A percentile compares a stretch with the other conserved stretches of the same genome.
These are phyloP conservation scores for Ceratobasidium sp. DNA, from an alignment of 1,284 basidiomycete genomes.

Conservation along the genomic window DNA sequence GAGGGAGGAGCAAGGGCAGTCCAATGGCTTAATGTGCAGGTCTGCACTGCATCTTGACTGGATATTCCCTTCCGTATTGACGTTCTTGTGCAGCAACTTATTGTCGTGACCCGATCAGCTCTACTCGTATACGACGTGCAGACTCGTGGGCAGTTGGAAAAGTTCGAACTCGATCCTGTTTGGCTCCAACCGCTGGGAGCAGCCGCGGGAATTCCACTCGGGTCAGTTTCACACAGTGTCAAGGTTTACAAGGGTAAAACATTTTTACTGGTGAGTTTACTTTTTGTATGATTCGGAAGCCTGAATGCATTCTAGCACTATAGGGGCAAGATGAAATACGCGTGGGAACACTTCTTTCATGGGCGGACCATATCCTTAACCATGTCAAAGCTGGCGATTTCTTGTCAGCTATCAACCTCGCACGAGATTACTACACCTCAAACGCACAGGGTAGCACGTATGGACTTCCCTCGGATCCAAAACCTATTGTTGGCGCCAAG, in stretches of 20 bases:
- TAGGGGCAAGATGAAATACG: conserved; percentile 78
- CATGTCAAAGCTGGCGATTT: conserved; percentile 91
- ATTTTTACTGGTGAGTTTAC: conserved; percentile 81
- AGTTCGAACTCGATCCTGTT: conserved; percentile 72
- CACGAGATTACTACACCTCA: conserved; percentile 87
- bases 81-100: conserved; percentile 58
- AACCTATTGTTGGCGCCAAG: conserved; percentile 78
- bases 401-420: conserved; percentile 88
- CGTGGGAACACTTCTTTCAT: conserved; percentile 91
- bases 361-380: conserved; percentile 93
- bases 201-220: conserved; percentile 65
- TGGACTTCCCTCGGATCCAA: conserved; percentile 80
- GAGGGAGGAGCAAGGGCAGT: conserved; percentile 71
- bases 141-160: conserved; percentile 57
- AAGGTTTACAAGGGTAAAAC: conserved; percentile 90
- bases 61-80: conserved; percentile 63
- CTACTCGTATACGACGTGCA: conserved; percentile 81
- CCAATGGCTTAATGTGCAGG: conserved; percentile 82
- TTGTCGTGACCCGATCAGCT: conserved; percentile 66
- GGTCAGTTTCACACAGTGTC: conserved; percentile 79
- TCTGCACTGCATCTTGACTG: conserved; percentile 61
- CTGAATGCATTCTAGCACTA: background rate
- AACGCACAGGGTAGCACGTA: conserved; percentile 88
- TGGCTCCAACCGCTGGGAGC: conserved; percentile 69
- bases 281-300: background rate